Evolutionary conservation across 352 stramenopile species (phyloP).

Genomic region (Ophiocytium majus): DNA sequence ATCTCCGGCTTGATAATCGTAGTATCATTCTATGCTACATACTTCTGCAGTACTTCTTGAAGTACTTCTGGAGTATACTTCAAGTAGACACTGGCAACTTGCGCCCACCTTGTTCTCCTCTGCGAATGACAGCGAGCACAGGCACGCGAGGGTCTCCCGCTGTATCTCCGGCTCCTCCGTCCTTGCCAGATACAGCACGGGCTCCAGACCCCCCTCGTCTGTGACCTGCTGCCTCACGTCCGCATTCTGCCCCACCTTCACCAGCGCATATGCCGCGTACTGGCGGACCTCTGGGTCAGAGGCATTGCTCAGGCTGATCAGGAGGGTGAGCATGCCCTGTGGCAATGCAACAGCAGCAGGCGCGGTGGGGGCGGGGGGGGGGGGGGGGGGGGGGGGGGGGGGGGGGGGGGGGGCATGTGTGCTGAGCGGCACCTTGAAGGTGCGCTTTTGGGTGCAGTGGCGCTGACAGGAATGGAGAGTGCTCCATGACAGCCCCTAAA

Average conservation of each 20-base stretch:
- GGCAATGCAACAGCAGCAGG: no score
- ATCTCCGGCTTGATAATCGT: slow-evolving; percentile 85
- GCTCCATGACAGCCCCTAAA: no score
- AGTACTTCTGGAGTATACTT: no score
- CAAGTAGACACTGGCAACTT: background rate
- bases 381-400: no score
- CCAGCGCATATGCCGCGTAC: slow-evolving; percentile 88
- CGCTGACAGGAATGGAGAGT: no score
- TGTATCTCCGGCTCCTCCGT: slow-evolving; percentile 86
- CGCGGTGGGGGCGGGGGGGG: no score
- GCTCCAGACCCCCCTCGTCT: slow-evolving; percentile 87
- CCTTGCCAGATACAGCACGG: slow-evolving; percentile 88
- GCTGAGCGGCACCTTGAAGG: no score
- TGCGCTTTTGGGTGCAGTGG: no score
- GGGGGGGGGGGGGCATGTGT: no score
- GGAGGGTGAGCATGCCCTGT: slow-evolving; percentile 78
- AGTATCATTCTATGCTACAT: no score
- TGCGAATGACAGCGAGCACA: slow-evolving; percentile 83
- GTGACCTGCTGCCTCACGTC: slow-evolving; percentile 88
- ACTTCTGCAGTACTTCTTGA: no score
- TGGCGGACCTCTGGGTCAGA: slow-evolving; percentile 87
- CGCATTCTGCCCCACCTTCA: slow-evolving; percentile 90
- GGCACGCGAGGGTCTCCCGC: slow-evolving; percentile 78
- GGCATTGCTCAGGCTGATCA: slow-evolving; percentile 90
- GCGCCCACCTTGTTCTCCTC: slow-evolving; percentile 55